Conservation (phyloP, 2,329 filamentous ascomycete genomes). For the Aureobasidium leucospermi region DNA sequence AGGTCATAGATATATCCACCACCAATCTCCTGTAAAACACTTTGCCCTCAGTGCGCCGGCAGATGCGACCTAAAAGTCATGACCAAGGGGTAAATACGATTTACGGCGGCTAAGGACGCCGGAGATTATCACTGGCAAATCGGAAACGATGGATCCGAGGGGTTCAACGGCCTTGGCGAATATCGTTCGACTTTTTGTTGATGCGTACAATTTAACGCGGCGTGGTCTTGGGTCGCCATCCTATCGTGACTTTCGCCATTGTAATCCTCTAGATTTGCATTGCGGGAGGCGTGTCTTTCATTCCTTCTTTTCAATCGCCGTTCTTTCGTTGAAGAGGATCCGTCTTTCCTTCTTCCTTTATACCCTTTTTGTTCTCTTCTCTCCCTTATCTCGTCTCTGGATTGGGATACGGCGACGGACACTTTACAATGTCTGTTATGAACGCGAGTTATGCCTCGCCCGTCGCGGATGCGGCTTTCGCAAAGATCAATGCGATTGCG, state of each 20-base stretch:
- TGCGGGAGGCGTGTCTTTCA: not conserved
- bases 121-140: constrained; percentile 5
- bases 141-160: not conserved
- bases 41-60: not conserved
- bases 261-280: not conserved
- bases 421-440: constrained; percentile 23
- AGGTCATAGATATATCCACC: not conserved
- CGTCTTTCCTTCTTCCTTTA: not conserved
- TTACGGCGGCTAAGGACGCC: not conserved
- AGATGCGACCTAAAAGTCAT: not conserved
- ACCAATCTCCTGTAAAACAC: not conserved
- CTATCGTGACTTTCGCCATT: not conserved
- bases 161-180: not conserved
- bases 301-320: not conserved
- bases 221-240: not conserved
- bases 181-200: constrained; percentile 11
- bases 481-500: constrained; percentile 42
- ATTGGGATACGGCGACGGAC: not conserved
- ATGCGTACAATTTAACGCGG: constrained; percentile 3
- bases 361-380: not conserved
- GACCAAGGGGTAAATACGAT: constrained; percentile 3
- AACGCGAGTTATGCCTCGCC: constrained; percentile 66
- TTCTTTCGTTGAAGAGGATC: not conserved
- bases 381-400: not conserved
- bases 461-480: constrained; percentile 54